These are phyloP conservation scores for Xylariaceae sp. DNA, from an alignment of 2,329 filamentous ascomycete species.

Conservation along the genomic window DNA sequence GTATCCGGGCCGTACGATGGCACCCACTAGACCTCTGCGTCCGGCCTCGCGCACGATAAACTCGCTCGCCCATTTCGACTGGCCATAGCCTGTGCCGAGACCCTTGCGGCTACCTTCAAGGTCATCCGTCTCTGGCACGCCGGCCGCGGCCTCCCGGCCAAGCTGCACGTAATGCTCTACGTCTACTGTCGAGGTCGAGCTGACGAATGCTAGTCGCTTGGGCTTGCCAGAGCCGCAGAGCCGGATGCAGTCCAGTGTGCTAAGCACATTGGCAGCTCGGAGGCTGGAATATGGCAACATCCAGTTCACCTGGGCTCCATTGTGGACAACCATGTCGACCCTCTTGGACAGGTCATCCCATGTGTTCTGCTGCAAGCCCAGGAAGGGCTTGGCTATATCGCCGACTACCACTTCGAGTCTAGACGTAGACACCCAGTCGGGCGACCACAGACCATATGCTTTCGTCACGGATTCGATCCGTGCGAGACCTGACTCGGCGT, in stretches of 20 bases:
- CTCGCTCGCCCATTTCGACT: constrained; percentile 70
- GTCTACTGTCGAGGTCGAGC: constrained; percentile 77
- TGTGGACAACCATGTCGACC: constrained; percentile 73
- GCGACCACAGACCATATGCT: constrained; percentile 75
- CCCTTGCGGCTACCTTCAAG: constrained; percentile 70
- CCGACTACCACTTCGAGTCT: constrained; percentile 66
- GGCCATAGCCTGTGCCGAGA: constrained; percentile 82
- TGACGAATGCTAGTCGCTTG: constrained; percentile 77
- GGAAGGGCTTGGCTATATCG: constrained; percentile 65
- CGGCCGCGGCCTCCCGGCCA: constrained; percentile 59
- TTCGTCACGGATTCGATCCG: constrained; percentile 62
- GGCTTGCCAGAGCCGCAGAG: constrained; percentile 70
- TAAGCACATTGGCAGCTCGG: constrained; percentile 68
- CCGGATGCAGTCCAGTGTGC: constrained; percentile 68
- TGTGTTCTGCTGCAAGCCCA: constrained; percentile 60
- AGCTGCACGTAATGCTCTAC: constrained; percentile 73
- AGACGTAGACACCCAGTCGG: constrained; percentile 52
- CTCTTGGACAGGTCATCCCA: constrained; percentile 62
- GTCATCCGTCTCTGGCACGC: constrained; percentile 70
- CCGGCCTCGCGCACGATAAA: constrained; percentile 72
- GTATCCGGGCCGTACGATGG: constrained; percentile 79
- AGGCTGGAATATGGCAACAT: constrained; percentile 70
- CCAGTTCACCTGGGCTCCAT: constrained; percentile 80
- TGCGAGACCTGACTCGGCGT: constrained; percentile 52
- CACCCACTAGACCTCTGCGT: constrained; percentile 65